Evolutionary conservation across 192 early-diverging fungal genomes (phyloP).

Genomic region (Podila verticillata): DNA sequence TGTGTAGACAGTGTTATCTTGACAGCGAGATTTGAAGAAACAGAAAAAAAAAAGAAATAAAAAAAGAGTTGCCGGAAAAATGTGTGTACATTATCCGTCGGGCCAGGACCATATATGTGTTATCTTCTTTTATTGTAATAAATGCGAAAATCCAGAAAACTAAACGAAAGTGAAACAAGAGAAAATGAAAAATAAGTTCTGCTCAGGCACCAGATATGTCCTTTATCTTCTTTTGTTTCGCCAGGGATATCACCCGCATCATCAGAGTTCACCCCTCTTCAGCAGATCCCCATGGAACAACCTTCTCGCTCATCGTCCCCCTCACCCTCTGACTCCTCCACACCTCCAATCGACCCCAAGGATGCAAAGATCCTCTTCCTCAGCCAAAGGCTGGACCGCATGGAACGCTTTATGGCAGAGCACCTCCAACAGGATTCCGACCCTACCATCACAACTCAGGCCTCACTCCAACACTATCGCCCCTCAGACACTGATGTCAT

Average conservation of each 20-base stretch:
- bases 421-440: not conserved
- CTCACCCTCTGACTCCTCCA: not conserved
- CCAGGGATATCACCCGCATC: conserved; percentile 11
- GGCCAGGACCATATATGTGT: not conserved
- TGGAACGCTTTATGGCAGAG: not conserved
- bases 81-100: too few species aligned
- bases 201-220: not conserved
- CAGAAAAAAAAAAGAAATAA: too few species aligned
- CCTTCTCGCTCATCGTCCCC: not conserved
- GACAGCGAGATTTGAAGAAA: too few species aligned
- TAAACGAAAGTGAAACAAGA: not conserved
- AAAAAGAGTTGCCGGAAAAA: too few species aligned
- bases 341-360: not conserved
- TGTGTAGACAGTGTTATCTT: too few species aligned
- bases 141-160: conserved; percentile 3
- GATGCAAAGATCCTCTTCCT: not conserved
- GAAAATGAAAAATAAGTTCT: conserved; percentile 6
- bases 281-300: not conserved
- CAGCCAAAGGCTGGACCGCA: not conserved
- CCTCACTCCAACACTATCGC: not conserved
- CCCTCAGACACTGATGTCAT: not conserved
- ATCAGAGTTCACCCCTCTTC: conserved; percentile 3
- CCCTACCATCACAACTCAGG: not conserved
- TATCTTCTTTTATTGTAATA: too few species aligned
- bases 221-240: conserved; percentile 17